Evolutionary conservation across 139 green algal genomes (phyloP), one percentile per base, ranked within the genome.

Genomic region (Nannochloris sp.): DNA sequence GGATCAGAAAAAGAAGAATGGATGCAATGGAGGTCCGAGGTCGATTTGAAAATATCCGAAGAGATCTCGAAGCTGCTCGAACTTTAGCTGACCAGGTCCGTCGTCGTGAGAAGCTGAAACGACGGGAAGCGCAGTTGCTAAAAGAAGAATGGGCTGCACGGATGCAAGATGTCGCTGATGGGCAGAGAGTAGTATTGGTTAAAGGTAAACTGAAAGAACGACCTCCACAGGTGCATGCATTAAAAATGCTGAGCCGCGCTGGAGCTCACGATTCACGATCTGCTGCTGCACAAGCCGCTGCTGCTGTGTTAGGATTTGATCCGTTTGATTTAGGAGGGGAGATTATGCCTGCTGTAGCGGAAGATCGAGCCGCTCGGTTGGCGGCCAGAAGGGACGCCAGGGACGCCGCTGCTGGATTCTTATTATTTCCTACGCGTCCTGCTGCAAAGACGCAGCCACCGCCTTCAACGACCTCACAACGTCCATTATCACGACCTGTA

Each of bases 41-140:
- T 23, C 64, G 71, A n/a, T 78, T 78, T 48, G 55, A 59, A 34
- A 54, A 56, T 37, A 64, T 78, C 6, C 44, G 70, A 53, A 47
- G 58, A 23, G 76, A 83, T 33, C 59, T 83, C 19, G 76, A 83
- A 51, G 27, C 44, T 6, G 58, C 65, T 4, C 62, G 76, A 31
- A 82, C 71, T 32, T 61, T 83, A 63, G 76, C 76, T 3, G 76
- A 83, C 59, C 75, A 79, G 33, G 63, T 73, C 30, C 69, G 68
- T 27, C 56, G 72, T 42, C 60, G 76, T 3, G 76, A 83, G 64
- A 79, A 75, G 67, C 57, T 79, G 19, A 81, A 77, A 54, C 48
- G 42, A 47, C 73, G 62, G 0, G 68, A 74, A 60, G 48, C 78
- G 39, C 42, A 65, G 37, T 32, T 75, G n/a, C 69, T 68, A 46